These are phyloP conservation scores for Astragalus glycyphyllos DNA, from an alignment of 306 rosid genomes.

Conservation along the genomic window DNA sequence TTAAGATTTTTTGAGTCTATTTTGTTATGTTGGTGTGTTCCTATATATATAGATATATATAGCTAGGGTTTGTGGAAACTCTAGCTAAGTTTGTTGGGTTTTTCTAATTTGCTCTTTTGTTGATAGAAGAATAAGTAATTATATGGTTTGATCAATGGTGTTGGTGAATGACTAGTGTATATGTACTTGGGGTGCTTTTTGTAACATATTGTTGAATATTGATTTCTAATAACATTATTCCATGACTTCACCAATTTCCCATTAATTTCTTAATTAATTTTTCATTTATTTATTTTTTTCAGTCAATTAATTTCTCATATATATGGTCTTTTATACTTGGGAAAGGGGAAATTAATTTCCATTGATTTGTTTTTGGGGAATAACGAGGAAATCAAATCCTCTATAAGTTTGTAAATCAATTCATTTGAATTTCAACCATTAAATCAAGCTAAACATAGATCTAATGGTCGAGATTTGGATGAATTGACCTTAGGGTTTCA, in stretches of 20 bases:
- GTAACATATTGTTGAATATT: constrained; percentile 44
- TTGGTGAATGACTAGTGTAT: constrained; percentile 29
- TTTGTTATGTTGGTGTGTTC: constrained; percentile 34
- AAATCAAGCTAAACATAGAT: neutral
- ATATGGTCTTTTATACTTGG: neutral
- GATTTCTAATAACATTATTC: constrained; percentile 36
- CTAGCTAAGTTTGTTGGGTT: constrained; percentile 38
- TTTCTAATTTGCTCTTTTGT: constrained; percentile 11
- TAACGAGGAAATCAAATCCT: neutral
- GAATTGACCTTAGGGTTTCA: neutral
- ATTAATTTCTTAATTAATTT: neutral
- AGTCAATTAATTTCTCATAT: neutral
- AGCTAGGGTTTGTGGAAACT: constrained; percentile 40
- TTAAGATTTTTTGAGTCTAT: neutral
- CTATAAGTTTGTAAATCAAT: neutral
- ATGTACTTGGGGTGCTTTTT: constrained; percentile 40
- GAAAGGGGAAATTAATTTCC: neutral
- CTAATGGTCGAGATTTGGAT: neutral
- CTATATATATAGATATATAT: constrained; percentile 26
- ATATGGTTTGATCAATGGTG: constrained; percentile 25
- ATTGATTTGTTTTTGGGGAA: neutral
- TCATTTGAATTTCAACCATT: neutral
- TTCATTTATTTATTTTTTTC: too few species aligned
- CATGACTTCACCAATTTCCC: neutral
- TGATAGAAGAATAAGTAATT: constrained; percentile 37